phyloP scores from a whole-genome alignment of 2,329 filamentous ascomycete species.

The Aureobasidium sp. region DNA sequence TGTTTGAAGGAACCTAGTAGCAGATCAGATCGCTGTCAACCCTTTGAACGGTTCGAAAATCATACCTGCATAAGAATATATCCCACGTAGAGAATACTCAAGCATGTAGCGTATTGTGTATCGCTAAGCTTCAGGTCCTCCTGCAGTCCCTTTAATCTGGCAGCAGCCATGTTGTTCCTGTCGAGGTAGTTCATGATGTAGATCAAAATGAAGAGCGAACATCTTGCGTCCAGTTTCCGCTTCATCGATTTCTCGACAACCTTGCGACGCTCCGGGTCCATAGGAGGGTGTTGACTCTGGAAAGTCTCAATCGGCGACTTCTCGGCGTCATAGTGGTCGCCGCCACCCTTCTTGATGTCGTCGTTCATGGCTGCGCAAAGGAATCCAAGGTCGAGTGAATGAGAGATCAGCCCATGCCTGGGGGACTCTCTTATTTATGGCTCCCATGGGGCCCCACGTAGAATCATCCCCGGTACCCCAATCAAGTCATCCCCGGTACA shows the following conservation, averaged over 20 bases:
- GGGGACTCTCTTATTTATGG: constrained; percentile 8
- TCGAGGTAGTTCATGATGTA: constrained; percentile 71
- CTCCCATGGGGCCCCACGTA: constrained; percentile 6
- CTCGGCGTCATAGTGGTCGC: background rate
- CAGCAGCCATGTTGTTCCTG: constrained; percentile 53
- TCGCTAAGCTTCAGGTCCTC: constrained; percentile 50
- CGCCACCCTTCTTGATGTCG: constrained; percentile 1
- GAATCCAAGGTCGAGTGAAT: background rate
- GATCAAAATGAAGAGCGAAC: constrained; percentile 57
- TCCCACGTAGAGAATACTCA: constrained; percentile 55
- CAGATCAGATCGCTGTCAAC: background rate
- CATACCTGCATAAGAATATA: constrained; percentile 34
- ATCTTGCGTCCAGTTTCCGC: constrained; percentile 1
- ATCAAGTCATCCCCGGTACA: background rate
- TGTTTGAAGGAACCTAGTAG: constrained; percentile 38
- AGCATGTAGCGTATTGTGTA: constrained; percentile 48
- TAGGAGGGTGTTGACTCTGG: background rate
- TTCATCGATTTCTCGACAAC: constrained; percentile 11
- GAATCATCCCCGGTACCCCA: background rate
- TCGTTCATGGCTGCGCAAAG: background rate
- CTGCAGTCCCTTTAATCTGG: constrained; percentile 57
- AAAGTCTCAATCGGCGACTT: constrained; percentile 6
- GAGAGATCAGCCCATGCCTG: background rate
- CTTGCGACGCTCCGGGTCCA: constrained; percentile 6
- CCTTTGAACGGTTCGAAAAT: background rate